Conservation (phyloP, 805 yeast genomes). For the Scheffersomyces coipomensis region DNA sequence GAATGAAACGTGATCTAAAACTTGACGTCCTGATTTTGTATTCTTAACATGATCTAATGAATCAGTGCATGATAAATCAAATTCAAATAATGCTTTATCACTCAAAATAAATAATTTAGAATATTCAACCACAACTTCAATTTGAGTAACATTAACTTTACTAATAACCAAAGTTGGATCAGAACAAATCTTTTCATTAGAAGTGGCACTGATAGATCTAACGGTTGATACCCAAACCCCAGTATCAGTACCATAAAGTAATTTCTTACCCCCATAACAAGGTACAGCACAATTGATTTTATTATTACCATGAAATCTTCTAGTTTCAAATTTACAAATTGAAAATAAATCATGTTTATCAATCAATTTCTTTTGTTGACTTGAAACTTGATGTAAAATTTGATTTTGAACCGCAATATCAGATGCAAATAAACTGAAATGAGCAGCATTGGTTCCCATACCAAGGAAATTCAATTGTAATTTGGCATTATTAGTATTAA, state of each 20-base stretch:
- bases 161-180: constrained; percentile 76
- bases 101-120: constrained; percentile 76
- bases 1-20: constrained; percentile 83
- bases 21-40: constrained; percentile 67
- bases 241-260: constrained; percentile 86
- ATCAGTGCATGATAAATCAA: constrained; percentile 60
- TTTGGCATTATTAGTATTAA: constrained; percentile 25
- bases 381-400: constrained; percentile 72
- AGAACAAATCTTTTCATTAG: constrained; percentile 52
- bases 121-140: constrained; percentile 90
- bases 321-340: constrained; percentile 68
- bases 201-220: constrained; percentile 50
- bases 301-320: constrained; percentile 70
- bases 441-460: constrained; percentile 54
- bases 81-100: constrained; percentile 76
- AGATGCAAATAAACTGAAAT: constrained; percentile 51
- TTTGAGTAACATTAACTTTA: constrained; percentile 76
- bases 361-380: constrained; percentile 74
- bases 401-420: constrained; percentile 68
- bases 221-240: constrained; percentile 85
- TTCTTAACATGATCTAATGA: constrained; percentile 48
- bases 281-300: constrained; percentile 90
- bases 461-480: constrained; percentile 53
- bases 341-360: constrained; percentile 78
- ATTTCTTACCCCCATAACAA: constrained; percentile 89